A percentile compares a stretch with the other conserved stretches of the same genome.
These are phyloP conservation scores for Xylariaceae sp. DNA, from an alignment of 2,329 filamentous ascomycete genomes.

Conservation along the genomic window DNA sequence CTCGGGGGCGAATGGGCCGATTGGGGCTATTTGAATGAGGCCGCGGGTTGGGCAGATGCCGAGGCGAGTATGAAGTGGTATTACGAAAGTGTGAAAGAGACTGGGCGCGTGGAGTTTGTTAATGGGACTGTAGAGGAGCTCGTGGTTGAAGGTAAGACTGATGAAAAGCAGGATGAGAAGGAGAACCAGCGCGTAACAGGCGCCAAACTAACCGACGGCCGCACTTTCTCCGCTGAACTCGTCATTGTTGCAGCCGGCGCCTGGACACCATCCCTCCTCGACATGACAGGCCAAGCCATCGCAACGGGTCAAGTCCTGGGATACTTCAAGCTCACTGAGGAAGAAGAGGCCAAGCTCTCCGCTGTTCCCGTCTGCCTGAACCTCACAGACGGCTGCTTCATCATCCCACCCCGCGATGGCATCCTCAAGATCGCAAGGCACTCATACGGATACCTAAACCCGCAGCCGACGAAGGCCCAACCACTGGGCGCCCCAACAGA, in stretches of 20 bases:
- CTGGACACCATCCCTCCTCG: slow-evolving; percentile 76
- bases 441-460: slow-evolving; percentile 63
- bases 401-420: slow-evolving; percentile 62
- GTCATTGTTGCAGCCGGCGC: slow-evolving; percentile 81
- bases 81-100: slow-evolving; percentile 48
- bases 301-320: slow-evolving; percentile 79
- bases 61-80: slow-evolving; percentile 65
- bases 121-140: slow-evolving; percentile 46
- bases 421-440: slow-evolving; percentile 69
- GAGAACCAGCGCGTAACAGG: slow-evolving; percentile 53
- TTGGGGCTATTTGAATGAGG: slow-evolving; percentile 70
- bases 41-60: slow-evolving; percentile 78
- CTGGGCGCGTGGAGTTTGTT: slow-evolving; percentile 54
- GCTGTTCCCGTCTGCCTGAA: slow-evolving; percentile 71
- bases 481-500: slow-evolving; percentile 12
- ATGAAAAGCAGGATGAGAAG: too few relatives aligned
- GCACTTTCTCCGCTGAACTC: slow-evolving; percentile 59
- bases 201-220: slow-evolving; percentile 48
- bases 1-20: slow-evolving; percentile 53
- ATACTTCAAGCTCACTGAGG: slow-evolving; percentile 69
- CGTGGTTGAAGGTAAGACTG: slow-evolving; percentile 25
- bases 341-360: slow-evolving; percentile 63
- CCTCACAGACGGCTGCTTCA: slow-evolving; percentile 66
- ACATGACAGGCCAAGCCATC: slow-evolving; percentile 70
- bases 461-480: slow-evolving; percentile 33